Conservation (phyloP, 2,329 filamentous ascomycete genomes). For the Xylaria multiplex region DNA sequence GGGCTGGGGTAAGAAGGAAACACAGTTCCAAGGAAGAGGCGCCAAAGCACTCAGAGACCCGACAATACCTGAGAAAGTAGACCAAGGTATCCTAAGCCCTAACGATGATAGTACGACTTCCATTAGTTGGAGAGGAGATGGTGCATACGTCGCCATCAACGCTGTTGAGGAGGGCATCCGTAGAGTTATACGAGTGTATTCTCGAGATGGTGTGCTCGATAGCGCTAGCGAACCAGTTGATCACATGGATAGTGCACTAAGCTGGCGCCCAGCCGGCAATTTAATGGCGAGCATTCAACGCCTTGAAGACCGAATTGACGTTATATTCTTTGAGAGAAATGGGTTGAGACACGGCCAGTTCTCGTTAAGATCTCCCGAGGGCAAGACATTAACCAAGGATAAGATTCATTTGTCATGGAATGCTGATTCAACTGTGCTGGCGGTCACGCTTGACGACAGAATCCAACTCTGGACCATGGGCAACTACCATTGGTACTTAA, state of each 20-base stretch:
- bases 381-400: conserved; percentile 63
- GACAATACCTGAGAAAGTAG: conserved; percentile 91
- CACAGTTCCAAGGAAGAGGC: conserved; percentile 93
- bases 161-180: conserved; percentile 74
- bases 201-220: conserved; percentile 87
- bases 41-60: conserved; percentile 89
- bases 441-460: conserved; percentile 77
- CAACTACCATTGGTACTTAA: conserved; percentile 98
- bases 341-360: conserved; percentile 98
- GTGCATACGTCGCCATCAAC: conserved; percentile 88
- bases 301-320: conserved; percentile 73
- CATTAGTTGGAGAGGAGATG: conserved; percentile 95
- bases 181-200: conserved; percentile 88
- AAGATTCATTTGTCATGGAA: conserved; percentile 84
- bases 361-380: conserved; percentile 74
- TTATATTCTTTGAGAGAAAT: conserved; percentile 97
- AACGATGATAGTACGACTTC: conserved; percentile 76
- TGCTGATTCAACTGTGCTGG: conserved; percentile 87
- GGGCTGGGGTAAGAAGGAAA: conserved; percentile 98
- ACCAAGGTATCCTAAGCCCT: conserved; percentile 79
- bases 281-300: conserved; percentile 88
- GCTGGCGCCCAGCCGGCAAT: conserved; percentile 92
- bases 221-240: conserved; percentile 96
- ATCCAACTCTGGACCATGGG: conserved; percentile 97
- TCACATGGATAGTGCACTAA: conserved; percentile 84